phyloP scores from a whole-genome alignment of 1,284 basidiomycete species.

The Fomitopsis schrenkii region DNA sequence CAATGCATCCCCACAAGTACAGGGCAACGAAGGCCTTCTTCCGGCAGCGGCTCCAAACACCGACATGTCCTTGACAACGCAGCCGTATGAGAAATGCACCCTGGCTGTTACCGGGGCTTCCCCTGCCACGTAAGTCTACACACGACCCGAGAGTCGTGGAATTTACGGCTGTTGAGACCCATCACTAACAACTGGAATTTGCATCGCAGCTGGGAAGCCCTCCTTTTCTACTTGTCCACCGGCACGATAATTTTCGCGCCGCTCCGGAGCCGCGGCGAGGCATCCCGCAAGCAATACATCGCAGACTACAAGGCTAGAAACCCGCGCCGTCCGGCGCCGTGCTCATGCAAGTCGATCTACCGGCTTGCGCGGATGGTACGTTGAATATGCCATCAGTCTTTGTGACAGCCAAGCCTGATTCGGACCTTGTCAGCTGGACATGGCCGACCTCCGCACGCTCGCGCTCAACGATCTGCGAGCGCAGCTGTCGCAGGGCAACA shows the following conservation, averaged over 20 bases:
- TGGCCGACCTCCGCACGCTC: neutral
- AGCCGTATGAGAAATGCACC: too few species aligned
- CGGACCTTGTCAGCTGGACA: neutral
- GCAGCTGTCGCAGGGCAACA: neutral
- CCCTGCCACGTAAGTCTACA: too few species aligned
- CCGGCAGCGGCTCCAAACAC: too few species aligned
- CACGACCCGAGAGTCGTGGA: too few species aligned
- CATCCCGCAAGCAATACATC: neutral
- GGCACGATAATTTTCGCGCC: slow-evolving; percentile 16
- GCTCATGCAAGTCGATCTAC: slow-evolving; percentile 21
- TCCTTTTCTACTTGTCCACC: slow-evolving; percentile 19
- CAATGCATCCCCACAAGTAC: too few species aligned
- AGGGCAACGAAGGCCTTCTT: too few species aligned
- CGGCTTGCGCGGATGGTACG: slow-evolving; percentile 15
- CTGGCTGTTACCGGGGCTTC: too few species aligned
- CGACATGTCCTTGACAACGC: too few species aligned
- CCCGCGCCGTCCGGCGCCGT: slow-evolving; percentile 7
- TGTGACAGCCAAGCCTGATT: neutral
- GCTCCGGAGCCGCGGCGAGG: slow-evolving; percentile 11
- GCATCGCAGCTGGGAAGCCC: too few species aligned
- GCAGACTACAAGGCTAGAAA: neutral
- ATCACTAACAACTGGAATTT: too few species aligned
- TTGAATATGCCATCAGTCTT: neutral
- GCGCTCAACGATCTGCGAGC: neutral
- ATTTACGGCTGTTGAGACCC: too few species aligned